Conservation (phyloP, 2,329 filamentous ascomycete species). For the Dactylellina haptotyla region DNA sequence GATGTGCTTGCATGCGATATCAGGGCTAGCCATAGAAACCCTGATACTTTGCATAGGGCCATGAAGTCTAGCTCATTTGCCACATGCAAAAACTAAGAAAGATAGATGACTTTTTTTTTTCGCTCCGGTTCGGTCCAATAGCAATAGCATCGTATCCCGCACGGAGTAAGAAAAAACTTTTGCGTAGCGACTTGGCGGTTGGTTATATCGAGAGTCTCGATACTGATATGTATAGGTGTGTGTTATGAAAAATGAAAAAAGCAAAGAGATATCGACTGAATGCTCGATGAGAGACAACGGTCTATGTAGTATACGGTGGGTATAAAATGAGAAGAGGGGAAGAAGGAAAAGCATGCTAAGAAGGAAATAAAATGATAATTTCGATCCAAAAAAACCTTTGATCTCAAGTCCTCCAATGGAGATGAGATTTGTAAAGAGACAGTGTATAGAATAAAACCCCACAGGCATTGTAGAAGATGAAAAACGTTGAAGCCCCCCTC, state of each 20-base stretch:
- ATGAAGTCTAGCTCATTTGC: neutral
- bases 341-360: neutral
- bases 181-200: neutral
- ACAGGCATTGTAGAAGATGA: neutral
- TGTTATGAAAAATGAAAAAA: neutral
- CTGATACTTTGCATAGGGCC: slow-evolving; percentile 1
- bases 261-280: neutral
- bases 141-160: slow-evolving; percentile 33
- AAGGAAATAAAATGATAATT: slow-evolving; percentile 5
- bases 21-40: slow-evolving; percentile 15
- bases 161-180: slow-evolving; percentile 39
- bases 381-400: neutral
- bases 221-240: neutral
- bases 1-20: neutral
- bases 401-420: neutral
- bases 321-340: neutral
- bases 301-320: slow-evolving; percentile 17
- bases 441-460: slow-evolving; percentile 7
- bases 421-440: slow-evolving; percentile 6
- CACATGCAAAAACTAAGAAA: slow-evolving; percentile 16
- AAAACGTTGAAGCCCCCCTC: slow-evolving; percentile 13
- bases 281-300: slow-evolving; percentile 1
- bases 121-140: slow-evolving; percentile 41
- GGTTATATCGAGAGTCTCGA: slow-evolving; percentile 9
- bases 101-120: slow-evolving; percentile 27